Base-by-base conservation (phyloP, 352 stramenopile species). In the Blastocystis sp. region DNA sequence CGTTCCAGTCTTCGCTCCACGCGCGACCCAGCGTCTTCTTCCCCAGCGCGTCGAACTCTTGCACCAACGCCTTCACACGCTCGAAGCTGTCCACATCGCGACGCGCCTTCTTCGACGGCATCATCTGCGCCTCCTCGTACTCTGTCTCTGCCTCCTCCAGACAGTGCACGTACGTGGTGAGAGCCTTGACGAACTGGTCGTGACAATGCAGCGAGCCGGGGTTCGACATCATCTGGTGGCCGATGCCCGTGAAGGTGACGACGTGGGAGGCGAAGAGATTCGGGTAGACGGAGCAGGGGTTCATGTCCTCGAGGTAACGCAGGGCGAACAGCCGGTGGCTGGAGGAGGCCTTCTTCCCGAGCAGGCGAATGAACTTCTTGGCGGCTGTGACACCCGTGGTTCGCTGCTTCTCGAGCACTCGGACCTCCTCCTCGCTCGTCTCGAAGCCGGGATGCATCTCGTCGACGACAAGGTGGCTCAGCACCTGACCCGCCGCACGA, bases 221-320 rank as follows among this genome's bases (percentile, higher is more conserved):
- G 31, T 37, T 19, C 0, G 26, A 31, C 62, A 67, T 67, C 10
- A 37, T 21, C 62, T 67, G 9, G 26, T 67, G 26, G 0, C 31
- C 31, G 21, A 71, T 33, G 33, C 63, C 63, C 1, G 63, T 71
- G 26, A 71, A 71, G n/a, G 41, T 50, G 21, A 41, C 21, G 63
- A 71, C 26, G n/a, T 71, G 41, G 3, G 16, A 71, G 16, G 33
- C 63, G 41, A 71, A 71, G 63, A 71, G 63, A 9, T 35, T 50
- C 3, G 63, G 16, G 26, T 71, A 71, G 41, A 16, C 6, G 6
- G 45, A 19, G 45, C 9, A 55, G 45, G 45, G 45, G 16, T 16
- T 55, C 45, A 55, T 55, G 45, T 16, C 45, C 6, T 16, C 16
- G 6, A 55, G 45, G 16, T 16, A 19, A 16, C 45, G 45, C 9